These are phyloP conservation scores for Pseudocercospora fijiensis DNA, from an alignment of 2,329 filamentous ascomycete species.

Conservation along the genomic window DNA sequence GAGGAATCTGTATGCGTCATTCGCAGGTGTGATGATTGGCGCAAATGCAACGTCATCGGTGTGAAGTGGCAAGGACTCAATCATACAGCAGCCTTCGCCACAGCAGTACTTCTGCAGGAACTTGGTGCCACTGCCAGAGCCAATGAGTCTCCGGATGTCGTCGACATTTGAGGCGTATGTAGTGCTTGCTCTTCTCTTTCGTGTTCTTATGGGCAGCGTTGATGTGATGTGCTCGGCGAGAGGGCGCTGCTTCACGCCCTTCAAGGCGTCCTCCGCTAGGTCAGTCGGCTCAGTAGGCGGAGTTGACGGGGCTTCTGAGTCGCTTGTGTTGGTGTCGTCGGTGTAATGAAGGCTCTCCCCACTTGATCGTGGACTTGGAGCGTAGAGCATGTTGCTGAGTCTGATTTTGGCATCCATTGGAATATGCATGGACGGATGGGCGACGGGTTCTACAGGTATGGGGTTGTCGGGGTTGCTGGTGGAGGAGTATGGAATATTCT, in stretches of 20 bases:
- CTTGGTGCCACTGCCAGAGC: slow-evolving; percentile 57
- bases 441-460: slow-evolving; percentile 45
- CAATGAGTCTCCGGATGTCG: slow-evolving; percentile 59
- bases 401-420: slow-evolving; percentile 25
- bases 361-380: slow-evolving; percentile 32
- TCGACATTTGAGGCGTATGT: slow-evolving; percentile 53
- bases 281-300: slow-evolving; percentile 43
- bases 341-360: slow-evolving; percentile 30
- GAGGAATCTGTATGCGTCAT: slow-evolving; percentile 78
- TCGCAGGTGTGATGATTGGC: slow-evolving; percentile 66
- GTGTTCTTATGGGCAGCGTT: slow-evolving; percentile 26
- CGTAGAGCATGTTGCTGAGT: slow-evolving; percentile 31
- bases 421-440: slow-evolving; percentile 24
- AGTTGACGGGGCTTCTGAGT: slow-evolving; percentile 37
- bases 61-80: slow-evolving; percentile 54
- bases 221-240: slow-evolving; percentile 12
- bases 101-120: slow-evolving; percentile 64
- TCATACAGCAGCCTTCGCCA: slow-evolving; percentile 64
- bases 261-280: slow-evolving; percentile 23
- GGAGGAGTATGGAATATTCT: slow-evolving; percentile 42
- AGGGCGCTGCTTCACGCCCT: slow-evolving; percentile 21
- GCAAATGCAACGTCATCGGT: slow-evolving; percentile 45
- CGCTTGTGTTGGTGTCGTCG: slow-evolving; percentile 27
- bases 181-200: slow-evolving; percentile 37
- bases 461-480: slow-evolving; percentile 50